Base-by-base conservation (phyloP, 495 filamentous ascomycete genomes). In the Aspergillus nanangensis region DNA sequence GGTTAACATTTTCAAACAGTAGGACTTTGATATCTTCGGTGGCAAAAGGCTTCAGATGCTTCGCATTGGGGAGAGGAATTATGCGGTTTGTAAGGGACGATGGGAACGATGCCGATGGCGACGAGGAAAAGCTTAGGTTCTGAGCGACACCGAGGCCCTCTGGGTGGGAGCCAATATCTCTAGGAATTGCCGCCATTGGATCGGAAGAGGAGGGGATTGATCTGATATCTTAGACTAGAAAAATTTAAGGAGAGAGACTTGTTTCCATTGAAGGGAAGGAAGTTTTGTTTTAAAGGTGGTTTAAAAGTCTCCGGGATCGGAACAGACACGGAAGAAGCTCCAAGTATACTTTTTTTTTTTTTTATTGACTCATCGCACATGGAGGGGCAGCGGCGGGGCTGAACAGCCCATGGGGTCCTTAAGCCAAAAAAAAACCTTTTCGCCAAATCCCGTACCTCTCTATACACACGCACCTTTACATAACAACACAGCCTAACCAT, bases 11-110 rank as follows among this genome's bases (percentile, higher is more conserved):
- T 67, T 99, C 94, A 19, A 99, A 71, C 7, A 99, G 76, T 45
- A 99, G 72, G 31, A 99, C 95, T 71, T 95, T 97, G 65, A 99
- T 87, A 56, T 97, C 92, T 59, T 88, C 79, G 4, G 90, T 93
- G 50, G 88, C 84, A 66, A 99, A 99, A 17, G 94, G 94, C 69
- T 97, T 97, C 55, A 97, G 70, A 42, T 85, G 88, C 67, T 95
- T 96, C 15, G 82, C 71, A 35, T 66, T 65, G 50, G 58, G 47
- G 21, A 63, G 40, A 31, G 74, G 61, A 24, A 61, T 58, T 11
- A 54, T 58, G 14, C 69, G 61, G 29, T 18, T 54, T 32, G 47
- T 52, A 13, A 66, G 50, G 18, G 49, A 57, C 18, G 67, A 84
- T 52, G 82, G 75, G 61, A 88, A 88, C 14, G 79, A 78, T 17